A percentile compares a stretch with the other conserved stretches of the same genome.
phyloP scores from a whole-genome alignment of 1,139 yeast genomes.

The Nadsonia starkeyi-henricii region DNA sequence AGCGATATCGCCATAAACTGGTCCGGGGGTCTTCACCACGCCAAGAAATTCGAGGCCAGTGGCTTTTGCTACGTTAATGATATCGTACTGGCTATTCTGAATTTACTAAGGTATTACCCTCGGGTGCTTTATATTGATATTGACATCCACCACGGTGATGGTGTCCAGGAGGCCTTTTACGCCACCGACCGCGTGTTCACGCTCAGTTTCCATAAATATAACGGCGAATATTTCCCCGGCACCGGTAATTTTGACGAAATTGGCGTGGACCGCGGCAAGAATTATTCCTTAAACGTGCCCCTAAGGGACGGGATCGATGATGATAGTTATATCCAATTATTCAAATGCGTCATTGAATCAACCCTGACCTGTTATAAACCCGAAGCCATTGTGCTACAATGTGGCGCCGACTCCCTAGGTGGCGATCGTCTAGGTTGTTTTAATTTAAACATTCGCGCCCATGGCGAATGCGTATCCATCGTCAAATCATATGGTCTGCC shows the following conservation, averaged over 20 bases:
- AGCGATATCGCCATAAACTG: conserved; percentile 94
- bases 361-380: conserved; percentile 74
- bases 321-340: conserved; percentile 64
- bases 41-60: conserved; percentile 84
- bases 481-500: conserved; percentile 81
- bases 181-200: conserved; percentile 95
- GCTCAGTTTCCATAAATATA: conserved; percentile 84
- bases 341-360: conserved; percentile 80
- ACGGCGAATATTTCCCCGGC: conserved; percentile 93
- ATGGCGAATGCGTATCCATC: conserved; percentile 86
- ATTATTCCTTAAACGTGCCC: conserved; percentile 80
- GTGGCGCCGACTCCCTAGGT: conserved; percentile 94
- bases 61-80: conserved; percentile 95
- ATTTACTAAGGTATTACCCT: conserved; percentile 73
- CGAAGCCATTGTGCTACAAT: conserved; percentile 84
- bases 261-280: conserved; percentile 81
- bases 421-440: conserved; percentile 91
- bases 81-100: conserved; percentile 76
- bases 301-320: conserved; percentile 92
- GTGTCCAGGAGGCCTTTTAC: conserved; percentile 95
- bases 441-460: conserved; percentile 80
- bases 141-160: conserved; percentile 96
- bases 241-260: conserved; percentile 83
- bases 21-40: conserved; percentile 96
- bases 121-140: conserved; percentile 88